Evolutionary conservation across 176 grass and related monocot species (phyloP), one percentile per base, ranked within the genome.

Genomic region (Aechmea fasciata): DNA sequence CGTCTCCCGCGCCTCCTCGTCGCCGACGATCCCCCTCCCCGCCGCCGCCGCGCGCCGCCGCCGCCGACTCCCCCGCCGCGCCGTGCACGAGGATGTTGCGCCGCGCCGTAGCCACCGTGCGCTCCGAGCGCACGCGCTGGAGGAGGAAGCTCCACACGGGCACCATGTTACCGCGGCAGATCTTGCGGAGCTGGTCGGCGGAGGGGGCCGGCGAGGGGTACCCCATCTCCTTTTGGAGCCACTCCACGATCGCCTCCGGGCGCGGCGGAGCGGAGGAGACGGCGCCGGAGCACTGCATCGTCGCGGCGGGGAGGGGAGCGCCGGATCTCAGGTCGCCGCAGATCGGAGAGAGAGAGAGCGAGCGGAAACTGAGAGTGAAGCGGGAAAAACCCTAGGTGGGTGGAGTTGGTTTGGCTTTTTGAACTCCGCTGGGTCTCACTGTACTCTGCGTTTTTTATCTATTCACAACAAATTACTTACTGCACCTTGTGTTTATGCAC

Each of bases 141-240:
- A 93, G 79, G 41, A 99, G 94, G 86, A 99, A 99, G 65, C 79
- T 79, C 94, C 94, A 93, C 47, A 93, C 74, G 18, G 89, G 94
- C 74, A 93, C 84, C 94, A 99, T 99, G 80, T 99, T 99, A 57
- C 94, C 94, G 51, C 94, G 86, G 85, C 94, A 99, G 94, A 99
- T 99, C 89, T 99, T 99, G 82, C 87, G 94, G 3, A 99, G 84
- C 77, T 93, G 94, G 12, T 99, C 94, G 19, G 85, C 73, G 1
- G 94, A 79, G 5, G 89, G 89, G 20, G 79, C 81, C 10, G 94
- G 68, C 66, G 85, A 90, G 11, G 94, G 90, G 84, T 85, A 93
- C 9, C 94, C 94, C 94, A 99, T 99, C 85, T 99, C 94, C 71
- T 91, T 85, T 73, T 93, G 94, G 23, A 99, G 75, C 94, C 94